A percentile compares a stretch with the other conserved stretches of the same genome.
Conservation (phyloP, 306 rosid species). For the Cucumis hystrix region DNA sequence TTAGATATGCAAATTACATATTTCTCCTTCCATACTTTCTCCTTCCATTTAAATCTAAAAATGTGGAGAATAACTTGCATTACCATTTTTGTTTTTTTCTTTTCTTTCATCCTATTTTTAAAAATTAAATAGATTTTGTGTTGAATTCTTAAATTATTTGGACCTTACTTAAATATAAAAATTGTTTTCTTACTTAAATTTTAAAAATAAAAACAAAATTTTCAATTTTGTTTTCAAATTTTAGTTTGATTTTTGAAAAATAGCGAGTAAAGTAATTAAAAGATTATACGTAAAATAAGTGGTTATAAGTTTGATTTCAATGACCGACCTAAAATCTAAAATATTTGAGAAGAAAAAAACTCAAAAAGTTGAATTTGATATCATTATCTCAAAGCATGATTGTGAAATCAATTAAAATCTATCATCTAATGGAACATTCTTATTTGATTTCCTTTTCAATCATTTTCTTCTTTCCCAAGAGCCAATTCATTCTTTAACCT, state of each 20-base stretch:
- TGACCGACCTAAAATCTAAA: neutral
- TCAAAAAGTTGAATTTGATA: neutral
- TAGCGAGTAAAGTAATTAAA: no score
- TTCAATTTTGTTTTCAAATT: no score
- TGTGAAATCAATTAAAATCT: neutral
- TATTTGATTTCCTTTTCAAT: conserved; percentile 5
- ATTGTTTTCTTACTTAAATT: no score
- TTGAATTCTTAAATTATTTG: no score
- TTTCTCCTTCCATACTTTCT: neutral
- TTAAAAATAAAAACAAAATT: no score
- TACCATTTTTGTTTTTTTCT: no score
- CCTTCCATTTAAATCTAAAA: neutral
- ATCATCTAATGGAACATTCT: neutral
- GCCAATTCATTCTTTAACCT: neutral
- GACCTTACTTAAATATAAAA: no score
- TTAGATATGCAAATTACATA: neutral
- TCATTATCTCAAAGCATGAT: neutral
- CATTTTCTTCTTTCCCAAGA: neutral
- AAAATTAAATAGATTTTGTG: no score
- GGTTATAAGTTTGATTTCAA: no score
- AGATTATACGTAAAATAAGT: no score
- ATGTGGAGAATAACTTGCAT: neutral
- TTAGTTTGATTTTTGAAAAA: no score
- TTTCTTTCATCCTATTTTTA: no score
- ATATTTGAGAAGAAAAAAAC: neutral